Percentiles rank a stretch among this genome's conserved stretches.
phyloP scores from a whole-genome alignment of 106 monocot genomes.

The Vanilla planifolia region DNA sequence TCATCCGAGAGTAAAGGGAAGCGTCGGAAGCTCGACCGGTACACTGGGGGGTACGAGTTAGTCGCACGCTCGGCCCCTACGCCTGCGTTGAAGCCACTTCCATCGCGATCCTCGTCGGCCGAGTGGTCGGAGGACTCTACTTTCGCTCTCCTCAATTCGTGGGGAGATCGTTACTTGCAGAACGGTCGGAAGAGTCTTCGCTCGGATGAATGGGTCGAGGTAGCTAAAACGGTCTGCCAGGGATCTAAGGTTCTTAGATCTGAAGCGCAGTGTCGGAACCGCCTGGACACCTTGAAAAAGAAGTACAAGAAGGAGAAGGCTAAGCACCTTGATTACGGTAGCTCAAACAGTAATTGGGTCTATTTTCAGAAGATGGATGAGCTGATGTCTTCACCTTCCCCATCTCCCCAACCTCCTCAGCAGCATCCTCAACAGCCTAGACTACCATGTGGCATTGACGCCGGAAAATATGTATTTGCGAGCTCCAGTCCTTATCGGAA shows the following conservation, averaged over 20 bases:
- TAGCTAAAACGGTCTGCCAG: constrained; percentile 57
- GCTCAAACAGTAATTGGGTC: constrained; percentile 45
- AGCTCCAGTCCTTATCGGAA: constrained; percentile 29
- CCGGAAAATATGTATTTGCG: constrained; percentile 54
- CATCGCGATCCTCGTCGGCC: constrained; percentile 17
- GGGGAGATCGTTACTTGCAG: constrained; percentile 73
- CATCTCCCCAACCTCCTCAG: constrained; percentile 5
- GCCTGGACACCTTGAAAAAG: constrained; percentile 80
- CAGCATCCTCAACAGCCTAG: constrained; percentile 20
- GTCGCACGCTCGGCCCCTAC: constrained; percentile 41
- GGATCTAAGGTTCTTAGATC: constrained; percentile 35
- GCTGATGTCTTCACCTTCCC: constrained; percentile 40
- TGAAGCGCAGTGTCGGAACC: constrained; percentile 71
- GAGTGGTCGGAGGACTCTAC: constrained; percentile 94
- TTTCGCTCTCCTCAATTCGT: constrained; percentile 75
- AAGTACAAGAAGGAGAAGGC: constrained; percentile 94
- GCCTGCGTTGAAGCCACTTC: not conserved
- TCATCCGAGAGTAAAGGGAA: constrained; percentile 60
- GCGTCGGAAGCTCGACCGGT: constrained; percentile 54
- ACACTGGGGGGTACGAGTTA: constrained; percentile 74
- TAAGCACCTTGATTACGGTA: constrained; percentile 19
- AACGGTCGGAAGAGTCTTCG: constrained; percentile 73
- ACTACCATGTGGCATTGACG: constrained; percentile 50
- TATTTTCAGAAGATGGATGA: constrained; percentile 77
- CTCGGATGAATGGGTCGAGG: constrained; percentile 88